Base-by-base conservation (phyloP, 164 flowering plant species). In the Kingdonia uniflora region DNA sequence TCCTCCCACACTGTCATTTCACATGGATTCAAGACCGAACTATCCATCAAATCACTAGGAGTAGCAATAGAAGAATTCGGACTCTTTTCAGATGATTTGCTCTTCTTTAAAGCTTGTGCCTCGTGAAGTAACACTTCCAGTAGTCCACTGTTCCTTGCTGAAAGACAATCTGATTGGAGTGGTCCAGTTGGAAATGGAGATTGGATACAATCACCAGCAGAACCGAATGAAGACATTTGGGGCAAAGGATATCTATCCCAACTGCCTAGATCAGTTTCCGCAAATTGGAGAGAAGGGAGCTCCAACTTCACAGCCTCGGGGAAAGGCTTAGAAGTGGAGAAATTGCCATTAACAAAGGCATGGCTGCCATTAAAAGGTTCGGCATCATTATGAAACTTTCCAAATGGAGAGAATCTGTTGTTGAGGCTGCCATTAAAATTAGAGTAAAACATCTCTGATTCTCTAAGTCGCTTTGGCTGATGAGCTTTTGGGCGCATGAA, bases 241-340 rank as follows among this genome's bases (percentile, higher is more conserved):
- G 71, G 54, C 41, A 55, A 62, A 48, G 69, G 35, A 29, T 29
- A 54, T 19, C 21, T 55, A 37, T 63, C 81, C 95, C 87, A 78
- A 67, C 68, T 58, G 68, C 80, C 73, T 43, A 78, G 67, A 47
- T 72, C 79, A 65, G 76, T 59, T 55, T 79, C 84, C 69, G 78
- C 57, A 82, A 80, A 78, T 92, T 92, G 98, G 96, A 92, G 77
- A 85, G 98, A 92, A 92, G 98, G 98, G 96, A 92, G 98, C 94
- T 92, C 98, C 81, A 63, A 60, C 88, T 91, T 92, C 87, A 76
- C 63, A 64, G 80, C 72, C 84, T 63, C 80, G 1, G 57, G 29
- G 46, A 59, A 15, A 68, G 86, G 84, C 81, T 76, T 73, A 54
- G 92, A 87, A 81, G 96, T 61, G 79, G 96, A 82, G 77, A 73